Base-by-base conservation (phyloP, 768 basidiomycete species). In the Russula foetens region DNA sequence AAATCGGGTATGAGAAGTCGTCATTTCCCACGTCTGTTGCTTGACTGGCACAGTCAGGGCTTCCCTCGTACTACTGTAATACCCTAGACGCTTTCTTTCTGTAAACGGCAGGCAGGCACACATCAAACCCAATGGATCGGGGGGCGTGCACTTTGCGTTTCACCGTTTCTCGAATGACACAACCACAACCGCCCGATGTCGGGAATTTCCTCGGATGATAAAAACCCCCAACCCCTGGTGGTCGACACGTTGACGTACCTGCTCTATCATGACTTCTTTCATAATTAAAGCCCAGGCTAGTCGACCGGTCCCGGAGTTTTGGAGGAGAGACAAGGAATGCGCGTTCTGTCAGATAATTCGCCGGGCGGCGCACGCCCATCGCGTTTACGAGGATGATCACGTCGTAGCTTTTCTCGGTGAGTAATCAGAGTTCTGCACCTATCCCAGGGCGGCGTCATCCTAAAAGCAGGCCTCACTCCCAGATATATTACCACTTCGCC, bases 401-500 rank as follows among this genome's bases (percentile, higher is more conserved):
- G 78, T 87, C 23, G 71, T 88, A 63, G 85, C 83, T 24, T 80
- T 90, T 52, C 75, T 89, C 67, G 86, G 86, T 82, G 53, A 38
- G 70, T 68, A 39, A 53, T 45, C 4, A n/a, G 5, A 29, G 28
- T 45, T 11, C 43, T 46, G 8, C n/a, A n/a, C n/a, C 23, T 24
- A 24, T 57, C 23, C 38, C 31, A 43, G 38, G 31, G 23, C 31
- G 8, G 23, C 14, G 43, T 9, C 12, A 35, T 51, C 15, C 21
- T 43, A 60, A 41, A 50, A 11, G 17, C 12, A 41, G 29, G 1
- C 29, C 1, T 7, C 19, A 14, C 8, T 53, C 24, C n/a, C 53
- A 86, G 87, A 88, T 71, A 87, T 88, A 56, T 70, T 85, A 43
- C 88, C 88, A 2, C 69, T 90, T 39, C 73, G 88, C 47, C 75